Evolutionary conservation across 805 yeast genomes (phyloP).

Genomic region (Kregervanrija pseudodelftensis): DNA sequence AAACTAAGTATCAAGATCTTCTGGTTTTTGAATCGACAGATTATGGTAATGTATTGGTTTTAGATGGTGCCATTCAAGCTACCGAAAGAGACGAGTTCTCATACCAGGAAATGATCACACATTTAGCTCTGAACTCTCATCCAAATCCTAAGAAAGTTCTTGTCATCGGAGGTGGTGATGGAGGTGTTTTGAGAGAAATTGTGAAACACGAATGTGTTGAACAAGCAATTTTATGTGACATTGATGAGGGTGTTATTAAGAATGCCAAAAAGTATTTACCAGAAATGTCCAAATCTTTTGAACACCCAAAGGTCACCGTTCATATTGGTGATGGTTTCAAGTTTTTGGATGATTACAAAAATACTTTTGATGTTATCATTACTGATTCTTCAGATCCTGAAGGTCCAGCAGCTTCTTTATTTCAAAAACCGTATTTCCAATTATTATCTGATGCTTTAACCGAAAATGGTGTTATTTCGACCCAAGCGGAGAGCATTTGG

Average conservation of each 20-base stretch:
- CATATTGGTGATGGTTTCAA: slow-evolving; percentile 98
- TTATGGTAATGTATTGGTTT: slow-evolving; percentile 91
- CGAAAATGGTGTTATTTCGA: slow-evolving; percentile 83
- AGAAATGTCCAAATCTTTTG: slow-evolving; percentile 73
- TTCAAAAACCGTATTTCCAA: slow-evolving; percentile 88
- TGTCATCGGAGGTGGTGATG: slow-evolving; percentile 98
- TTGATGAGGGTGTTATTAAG: slow-evolving; percentile 87
- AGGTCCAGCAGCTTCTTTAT: slow-evolving; percentile 93
- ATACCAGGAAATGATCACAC: slow-evolving; percentile 97
- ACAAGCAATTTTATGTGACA: slow-evolving; percentile 87
- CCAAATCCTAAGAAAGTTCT: slow-evolving; percentile 90
- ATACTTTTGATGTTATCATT: slow-evolving; percentile 88
- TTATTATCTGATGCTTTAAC: slow-evolving; percentile 82
- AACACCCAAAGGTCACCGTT: slow-evolving; percentile 83
- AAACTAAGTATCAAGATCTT: slow-evolving; percentile 89
- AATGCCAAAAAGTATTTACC: slow-evolving; percentile 85
- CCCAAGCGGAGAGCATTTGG: slow-evolving; percentile 96
- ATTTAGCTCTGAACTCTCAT: slow-evolving; percentile 86
- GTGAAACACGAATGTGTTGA: slow-evolving; percentile 84
- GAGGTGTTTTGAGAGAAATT: slow-evolving; percentile 94
- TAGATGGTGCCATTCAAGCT: slow-evolving; percentile 92
- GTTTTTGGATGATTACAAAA: slow-evolving; percentile 75
- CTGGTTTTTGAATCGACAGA: slow-evolving; percentile 87
- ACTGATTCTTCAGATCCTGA: slow-evolving; percentile 98
- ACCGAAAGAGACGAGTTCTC: slow-evolving; percentile 97